These are phyloP conservation scores for Termitomyces sp. DNA, from an alignment of 768 basidiomycete genomes.

Conservation along the genomic window DNA sequence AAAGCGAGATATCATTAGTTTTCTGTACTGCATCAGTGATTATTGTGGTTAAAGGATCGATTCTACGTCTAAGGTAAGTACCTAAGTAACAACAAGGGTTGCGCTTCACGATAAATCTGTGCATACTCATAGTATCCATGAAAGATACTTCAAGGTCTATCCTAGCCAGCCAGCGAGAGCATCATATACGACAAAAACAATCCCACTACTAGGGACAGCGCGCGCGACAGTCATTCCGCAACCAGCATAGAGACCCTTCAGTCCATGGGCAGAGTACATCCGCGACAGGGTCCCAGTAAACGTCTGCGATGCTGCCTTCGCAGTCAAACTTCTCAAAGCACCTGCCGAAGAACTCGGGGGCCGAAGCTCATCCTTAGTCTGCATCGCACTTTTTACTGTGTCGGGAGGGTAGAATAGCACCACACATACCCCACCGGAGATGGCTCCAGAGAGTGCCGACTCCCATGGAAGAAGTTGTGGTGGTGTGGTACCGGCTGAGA, in stretches of 20 bases:
- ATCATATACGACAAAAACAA: slow-evolving; percentile 93
- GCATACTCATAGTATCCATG: no score
- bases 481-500: slow-evolving; percentile 12
- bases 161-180: slow-evolving; percentile 48
- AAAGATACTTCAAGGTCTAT: slow-evolving; percentile 11
- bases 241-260: slow-evolving; percentile 86
- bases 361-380: slow-evolving; percentile 68
- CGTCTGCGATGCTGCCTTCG: slow-evolving; percentile 15
- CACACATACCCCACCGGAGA: slow-evolving; percentile 76
- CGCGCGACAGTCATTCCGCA: slow-evolving; percentile 87
- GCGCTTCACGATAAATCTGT: no score
- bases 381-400: slow-evolving; percentile 24
- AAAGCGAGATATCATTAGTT: no score
- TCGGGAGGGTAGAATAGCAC: slow-evolving; percentile 87
- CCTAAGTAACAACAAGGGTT: no score
- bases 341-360: slow-evolving; percentile 20
- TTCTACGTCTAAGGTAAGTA: no score
- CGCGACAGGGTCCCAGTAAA: slow-evolving; percentile 56
- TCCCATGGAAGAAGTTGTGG: slow-evolving; percentile 57
- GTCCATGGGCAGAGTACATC: slow-evolving; percentile 71
- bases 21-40: no score
- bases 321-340: no score
- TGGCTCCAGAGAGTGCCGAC: slow-evolving; percentile 73
- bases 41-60: no score
- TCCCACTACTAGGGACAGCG: slow-evolving; percentile 82